A percentile compares a stretch with the other conserved stretches of the same genome.
Evolutionary conservation across 306 rosid species (phyloP).

Genomic region (Abrus pulchellus): DNA sequence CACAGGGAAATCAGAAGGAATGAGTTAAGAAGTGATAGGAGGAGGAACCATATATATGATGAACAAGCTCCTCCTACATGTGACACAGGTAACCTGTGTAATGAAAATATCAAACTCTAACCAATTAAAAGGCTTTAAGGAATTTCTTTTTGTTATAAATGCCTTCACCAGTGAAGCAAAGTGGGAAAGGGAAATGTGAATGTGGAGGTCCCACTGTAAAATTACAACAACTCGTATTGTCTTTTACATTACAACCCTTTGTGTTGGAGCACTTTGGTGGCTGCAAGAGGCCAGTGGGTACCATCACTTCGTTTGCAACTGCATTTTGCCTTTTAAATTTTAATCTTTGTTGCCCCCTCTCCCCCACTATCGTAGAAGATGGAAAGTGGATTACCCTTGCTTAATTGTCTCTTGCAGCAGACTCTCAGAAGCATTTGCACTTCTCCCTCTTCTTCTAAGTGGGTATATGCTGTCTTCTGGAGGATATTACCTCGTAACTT

Average conservation of each 20-base stretch:
- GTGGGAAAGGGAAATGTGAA: conserved; percentile 37
- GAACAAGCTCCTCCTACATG: not conserved
- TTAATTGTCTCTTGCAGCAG: conserved; percentile 82
- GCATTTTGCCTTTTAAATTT: conserved; percentile 46
- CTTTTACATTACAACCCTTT: conserved; percentile 39
- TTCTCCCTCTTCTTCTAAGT: conserved; percentile 67
- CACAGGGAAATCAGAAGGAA: too few species aligned
- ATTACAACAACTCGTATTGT: conserved; percentile 42
- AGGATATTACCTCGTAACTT: conserved; percentile 82
- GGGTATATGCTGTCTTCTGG: conserved; percentile 90
- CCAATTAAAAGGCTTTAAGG: not conserved
- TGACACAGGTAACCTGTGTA: not conserved
- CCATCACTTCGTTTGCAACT: conserved; percentile 29
- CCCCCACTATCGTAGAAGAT: conserved; percentile 48
- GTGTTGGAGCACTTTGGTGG: conserved; percentile 57
- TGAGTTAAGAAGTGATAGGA: not conserved
- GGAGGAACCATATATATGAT: not conserved
- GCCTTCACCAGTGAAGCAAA: conserved; percentile 22
- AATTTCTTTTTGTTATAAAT: conserved; percentile 44
- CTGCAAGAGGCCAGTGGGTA: conserved; percentile 47
- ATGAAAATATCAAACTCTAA: conserved; percentile 28
- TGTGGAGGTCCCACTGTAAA: conserved; percentile 56
- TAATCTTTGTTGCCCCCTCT: conserved; percentile 37
- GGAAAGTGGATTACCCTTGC: conserved; percentile 86
- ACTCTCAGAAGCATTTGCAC: conserved; percentile 75